These are phyloP conservation scores for Cordyceps fumosorosea DNA, from an alignment of 2,329 filamentous ascomycete genomes.

Conservation along the genomic window DNA sequence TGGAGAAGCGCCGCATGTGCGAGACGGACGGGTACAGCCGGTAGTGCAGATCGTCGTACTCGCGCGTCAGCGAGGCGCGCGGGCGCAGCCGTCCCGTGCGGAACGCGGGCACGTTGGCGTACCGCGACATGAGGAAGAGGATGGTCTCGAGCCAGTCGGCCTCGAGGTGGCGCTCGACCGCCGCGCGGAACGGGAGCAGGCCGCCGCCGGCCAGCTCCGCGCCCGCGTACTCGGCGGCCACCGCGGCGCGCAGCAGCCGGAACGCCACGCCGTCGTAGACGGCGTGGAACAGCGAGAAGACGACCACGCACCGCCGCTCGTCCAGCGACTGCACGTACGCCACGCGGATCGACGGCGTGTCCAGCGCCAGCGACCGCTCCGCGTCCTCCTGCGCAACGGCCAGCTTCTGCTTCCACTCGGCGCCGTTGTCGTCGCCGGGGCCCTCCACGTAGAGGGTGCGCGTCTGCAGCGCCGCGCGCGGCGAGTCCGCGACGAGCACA, in stretches of 20 bases:
- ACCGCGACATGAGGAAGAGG: constrained; percentile 8
- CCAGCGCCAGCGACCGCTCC: constrained; percentile 1
- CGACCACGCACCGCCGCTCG: constrained; percentile 16
- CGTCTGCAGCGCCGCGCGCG: background rate
- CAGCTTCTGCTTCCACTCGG: background rate
- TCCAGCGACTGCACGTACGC: constrained; percentile 3
- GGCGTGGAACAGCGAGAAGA: constrained; percentile 29
- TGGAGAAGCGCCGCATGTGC: constrained; percentile 11
- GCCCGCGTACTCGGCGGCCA: constrained; percentile 8
- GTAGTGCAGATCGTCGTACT: background rate
- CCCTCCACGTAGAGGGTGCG: constrained; percentile 1
- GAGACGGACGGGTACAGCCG: background rate
- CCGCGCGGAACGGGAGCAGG: background rate
- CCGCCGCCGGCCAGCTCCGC: background rate
- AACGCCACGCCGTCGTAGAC: constrained; percentile 16
- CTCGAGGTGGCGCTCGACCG: constrained; percentile 1
- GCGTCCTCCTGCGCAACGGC: background rate
- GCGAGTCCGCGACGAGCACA: background rate
- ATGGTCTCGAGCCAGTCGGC: constrained; percentile 12
- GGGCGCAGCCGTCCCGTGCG: constrained; percentile 1
- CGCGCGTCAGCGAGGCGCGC: background rate
- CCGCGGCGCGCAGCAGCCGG: background rate
- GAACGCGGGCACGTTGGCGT: constrained; percentile 3
- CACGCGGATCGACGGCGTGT: constrained; percentile 3
- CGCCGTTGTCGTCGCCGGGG: background rate